Evolutionary conservation across 106 monocot genomes (phyloP).

Genomic region (Dendrobium nobile): DNA sequence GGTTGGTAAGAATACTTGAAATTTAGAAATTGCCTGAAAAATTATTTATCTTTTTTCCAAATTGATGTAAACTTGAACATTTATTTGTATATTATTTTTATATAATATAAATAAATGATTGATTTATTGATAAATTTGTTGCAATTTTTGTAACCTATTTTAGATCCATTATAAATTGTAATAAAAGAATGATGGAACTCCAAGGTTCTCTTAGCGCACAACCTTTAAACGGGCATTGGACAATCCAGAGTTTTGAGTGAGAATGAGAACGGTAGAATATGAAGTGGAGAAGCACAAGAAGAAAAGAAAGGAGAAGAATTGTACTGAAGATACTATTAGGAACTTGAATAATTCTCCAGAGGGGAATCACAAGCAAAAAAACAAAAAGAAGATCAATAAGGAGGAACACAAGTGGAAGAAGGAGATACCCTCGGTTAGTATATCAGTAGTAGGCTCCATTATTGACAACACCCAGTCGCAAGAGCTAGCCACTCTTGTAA

Average conservation of each 20-base stretch:
- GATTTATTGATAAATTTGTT: too few species aligned
- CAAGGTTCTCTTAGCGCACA: too few species aligned
- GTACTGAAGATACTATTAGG: not conserved
- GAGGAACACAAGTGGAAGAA: slow-evolving; percentile 2
- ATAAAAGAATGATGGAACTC: too few species aligned
- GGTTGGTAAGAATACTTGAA: too few species aligned
- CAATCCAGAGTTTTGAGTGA: not conserved
- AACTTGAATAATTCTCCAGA: not conserved
- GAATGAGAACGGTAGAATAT: not conserved
- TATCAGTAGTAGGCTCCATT: slow-evolving; percentile 86
- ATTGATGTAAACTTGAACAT: too few species aligned
- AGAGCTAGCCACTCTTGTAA: slow-evolving; percentile 87
- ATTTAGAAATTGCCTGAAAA: too few species aligned
- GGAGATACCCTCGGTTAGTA: slow-evolving; percentile 56
- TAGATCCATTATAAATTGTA: too few species aligned
- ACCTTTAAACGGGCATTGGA: not conserved
- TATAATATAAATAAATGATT: too few species aligned
- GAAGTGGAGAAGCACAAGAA: not conserved
- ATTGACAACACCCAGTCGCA: slow-evolving; percentile 95
- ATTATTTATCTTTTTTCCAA: too few species aligned
- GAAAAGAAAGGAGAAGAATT: not conserved
- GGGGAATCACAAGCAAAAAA: slow-evolving; percentile 11
- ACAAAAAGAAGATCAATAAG: slow-evolving; percentile 13
- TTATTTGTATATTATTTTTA: too few species aligned
- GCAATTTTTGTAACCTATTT: too few species aligned